Percentiles rank a stretch among this genome's conserved stretches.
These are phyloP conservation scores for Rhodotorula graminis DNA, from an alignment of 768 basidiomycete genomes.

Conservation along the genomic window DNA sequence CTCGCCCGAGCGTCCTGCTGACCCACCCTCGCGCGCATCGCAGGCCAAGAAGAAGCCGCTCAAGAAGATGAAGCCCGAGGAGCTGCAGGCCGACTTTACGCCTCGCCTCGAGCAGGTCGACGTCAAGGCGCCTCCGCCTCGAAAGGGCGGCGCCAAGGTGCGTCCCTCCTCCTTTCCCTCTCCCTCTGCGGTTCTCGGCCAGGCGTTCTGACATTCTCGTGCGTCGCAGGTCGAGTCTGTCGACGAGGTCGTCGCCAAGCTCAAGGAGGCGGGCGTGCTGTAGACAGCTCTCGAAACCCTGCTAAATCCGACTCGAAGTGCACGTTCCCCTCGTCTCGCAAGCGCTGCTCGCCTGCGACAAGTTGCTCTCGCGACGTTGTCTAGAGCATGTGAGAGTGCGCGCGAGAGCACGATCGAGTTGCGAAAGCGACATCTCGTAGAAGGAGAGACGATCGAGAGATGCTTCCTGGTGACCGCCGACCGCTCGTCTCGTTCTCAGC, in stretches of 20 bases:
- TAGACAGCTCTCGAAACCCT: slow-evolving; percentile 19
- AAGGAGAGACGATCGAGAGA: no score
- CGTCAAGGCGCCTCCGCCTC: slow-evolving; percentile 80
- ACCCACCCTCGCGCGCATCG: slow-evolving; percentile 31
- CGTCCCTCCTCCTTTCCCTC: slow-evolving; percentile 33
- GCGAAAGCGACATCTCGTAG: no score
- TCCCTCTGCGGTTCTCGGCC: background rate
- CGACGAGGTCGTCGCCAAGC: slow-evolving; percentile 79
- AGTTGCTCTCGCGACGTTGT: no score
- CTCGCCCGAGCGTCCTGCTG: background rate
- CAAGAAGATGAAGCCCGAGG: slow-evolving; percentile 55
- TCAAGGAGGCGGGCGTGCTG: slow-evolving; percentile 74
- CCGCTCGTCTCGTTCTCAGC: no score
- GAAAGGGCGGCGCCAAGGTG: slow-evolving; percentile 86
- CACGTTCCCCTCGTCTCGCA: no score
- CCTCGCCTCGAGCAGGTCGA: slow-evolving; percentile 80
- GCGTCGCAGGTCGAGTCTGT: slow-evolving; percentile 64
- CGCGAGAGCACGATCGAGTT: no score
- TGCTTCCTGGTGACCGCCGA: no score
- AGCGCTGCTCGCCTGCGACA: no score
- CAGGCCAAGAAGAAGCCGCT: slow-evolving; percentile 91
- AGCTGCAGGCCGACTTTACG: slow-evolving; percentile 72
- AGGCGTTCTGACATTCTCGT: background rate
- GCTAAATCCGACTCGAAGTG: background rate
- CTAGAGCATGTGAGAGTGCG: no score